A percentile compares a stretch with the other conserved stretches of the same genome.
Conservation (phyloP, 2,329 filamentous ascomycete genomes). For the Cyclaneusma minus region DNA sequence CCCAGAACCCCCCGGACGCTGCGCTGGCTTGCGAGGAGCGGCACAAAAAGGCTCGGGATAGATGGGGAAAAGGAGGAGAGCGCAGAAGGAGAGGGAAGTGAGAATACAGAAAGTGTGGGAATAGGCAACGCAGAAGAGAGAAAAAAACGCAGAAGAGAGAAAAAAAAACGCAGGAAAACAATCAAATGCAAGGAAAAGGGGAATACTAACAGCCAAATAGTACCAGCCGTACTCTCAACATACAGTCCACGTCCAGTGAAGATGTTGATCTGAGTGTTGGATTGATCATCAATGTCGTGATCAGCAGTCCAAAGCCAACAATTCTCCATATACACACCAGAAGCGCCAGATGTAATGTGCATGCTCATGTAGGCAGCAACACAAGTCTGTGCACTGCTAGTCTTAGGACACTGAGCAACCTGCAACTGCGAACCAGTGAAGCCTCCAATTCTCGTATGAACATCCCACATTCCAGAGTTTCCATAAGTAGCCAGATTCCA, state of each 20-base stretch:
- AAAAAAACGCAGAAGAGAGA: no score
- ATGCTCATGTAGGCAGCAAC: constrained; percentile 20
- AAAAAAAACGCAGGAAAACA: no score
- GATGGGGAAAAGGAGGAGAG: no score
- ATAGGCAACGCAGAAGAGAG: no score
- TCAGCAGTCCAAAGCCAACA: constrained; percentile 31
- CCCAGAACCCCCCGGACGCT: no score
- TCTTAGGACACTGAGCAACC: constrained; percentile 24
- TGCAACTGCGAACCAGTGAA: constrained; percentile 31
- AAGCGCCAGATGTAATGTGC: constrained; percentile 17
- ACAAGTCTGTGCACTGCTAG: constrained; percentile 18
- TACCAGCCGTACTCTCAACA: no score
- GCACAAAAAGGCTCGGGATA: no score
- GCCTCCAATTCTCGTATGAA: constrained; percentile 23
- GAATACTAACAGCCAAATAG: no score
- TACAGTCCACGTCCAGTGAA: constrained; percentile 22
- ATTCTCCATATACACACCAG: constrained; percentile 27
- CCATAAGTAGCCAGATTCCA: constrained; percentile 40
- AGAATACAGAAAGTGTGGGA: no score
- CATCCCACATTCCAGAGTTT: constrained; percentile 34
- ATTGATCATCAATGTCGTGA: constrained; percentile 21
- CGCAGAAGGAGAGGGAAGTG: no score
- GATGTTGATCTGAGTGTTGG: constrained; percentile 18
- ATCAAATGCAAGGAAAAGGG: no score
- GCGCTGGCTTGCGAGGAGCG: no score